Evolutionary conservation across 306 rosid genomes (phyloP), one percentile per base, ranked within the genome.

Genomic region (Lithocarpus polystachyus): DNA sequence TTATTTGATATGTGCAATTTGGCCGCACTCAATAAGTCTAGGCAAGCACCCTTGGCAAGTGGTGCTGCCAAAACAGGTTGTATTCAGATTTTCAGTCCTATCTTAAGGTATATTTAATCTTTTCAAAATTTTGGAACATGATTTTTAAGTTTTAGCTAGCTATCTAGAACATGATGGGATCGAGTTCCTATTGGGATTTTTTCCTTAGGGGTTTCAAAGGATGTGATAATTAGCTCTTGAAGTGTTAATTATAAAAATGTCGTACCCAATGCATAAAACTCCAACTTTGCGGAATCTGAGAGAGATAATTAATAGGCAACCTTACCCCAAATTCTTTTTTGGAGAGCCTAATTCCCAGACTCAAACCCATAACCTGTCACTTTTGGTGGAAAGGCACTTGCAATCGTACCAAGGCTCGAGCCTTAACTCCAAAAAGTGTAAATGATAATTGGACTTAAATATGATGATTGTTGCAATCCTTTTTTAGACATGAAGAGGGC

Each of bases 21-120:
- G 22, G 89, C 76, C 37, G 75, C 86, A 77, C 15, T 54, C 43
- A 13, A 5, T 24, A 88, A 83, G 75, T 79, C 92, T 19, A 83
- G 79, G 79, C 88, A 84, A 84, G 69, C 87, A 86, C 81, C 88
- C 82, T 73, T 74, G 84, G 79, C 61, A 75, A 79, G 79, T 73
- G 90, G 85, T 71, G 61, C 82, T 62, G 74, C 85, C 73, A 87
- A 87, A 88, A 72, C 93, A 86, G 99, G 99, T 95, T 45, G 68
- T 59, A 53, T 77, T 64, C 73, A 52, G 48, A 48, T 15, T 33
- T 43, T 23, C 82, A 26, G 72, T 79, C 59, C 51, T 20, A 8
- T 53, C 45, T 0, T 43, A 3, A 67, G 9, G 70, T 33, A 40
- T 40, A 40, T 40, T 2, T 40, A 40, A 40, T 40, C 45, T 40